Evolutionary conservation across 345 rosid species (phyloP), one percentile per base, ranked within the genome.

Genomic region (Pelargonium nanum): DNA sequence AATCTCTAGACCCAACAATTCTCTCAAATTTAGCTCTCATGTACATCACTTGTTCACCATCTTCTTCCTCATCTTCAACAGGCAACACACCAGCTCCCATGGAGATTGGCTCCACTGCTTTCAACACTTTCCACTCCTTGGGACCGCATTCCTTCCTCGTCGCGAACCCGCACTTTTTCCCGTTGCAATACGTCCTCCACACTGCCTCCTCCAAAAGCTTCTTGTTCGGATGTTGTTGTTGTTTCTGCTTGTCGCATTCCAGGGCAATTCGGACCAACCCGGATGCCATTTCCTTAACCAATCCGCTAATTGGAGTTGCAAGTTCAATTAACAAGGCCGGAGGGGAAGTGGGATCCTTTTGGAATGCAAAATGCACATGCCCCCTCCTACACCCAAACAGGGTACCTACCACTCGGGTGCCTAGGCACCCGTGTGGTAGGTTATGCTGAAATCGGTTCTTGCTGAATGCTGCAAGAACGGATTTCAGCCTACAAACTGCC

Each of bases 31-130:
- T 94, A 25, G 97, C 99, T 25, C 97, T 90, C 97, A 86, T 87
- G 67, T 84, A 83, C 92, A 84, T 78, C 57, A 87, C 22, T 20
- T 84, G 89, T 26, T 70, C 85, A 74, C 21, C 26, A 70, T 63
- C 30, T 75, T 34, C 51, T 51, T 22, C 75, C 80, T 22, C 52
- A 7, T 50, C 65, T 17, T 3, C 55, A 20, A 44, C 26, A 7
- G 99, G 99, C 75, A 94, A 76, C 25, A 94, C 99, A 22, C 99
- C 99, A 2, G 99, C 96, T 0, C 99, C 99, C 96, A 83, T 94
- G 23, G 99, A 90, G 59, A 94, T 89, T 62, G 89, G 87, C 78
- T 94, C 97, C 21, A 94, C 83, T 4, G 97, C 91, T 63, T 85
- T 94, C 66, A 94, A 64, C 26, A 94, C 80, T 69, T 76, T 86